Base-by-base conservation (phyloP, 306 rosid genomes). In the Prunus mongolica region DNA sequence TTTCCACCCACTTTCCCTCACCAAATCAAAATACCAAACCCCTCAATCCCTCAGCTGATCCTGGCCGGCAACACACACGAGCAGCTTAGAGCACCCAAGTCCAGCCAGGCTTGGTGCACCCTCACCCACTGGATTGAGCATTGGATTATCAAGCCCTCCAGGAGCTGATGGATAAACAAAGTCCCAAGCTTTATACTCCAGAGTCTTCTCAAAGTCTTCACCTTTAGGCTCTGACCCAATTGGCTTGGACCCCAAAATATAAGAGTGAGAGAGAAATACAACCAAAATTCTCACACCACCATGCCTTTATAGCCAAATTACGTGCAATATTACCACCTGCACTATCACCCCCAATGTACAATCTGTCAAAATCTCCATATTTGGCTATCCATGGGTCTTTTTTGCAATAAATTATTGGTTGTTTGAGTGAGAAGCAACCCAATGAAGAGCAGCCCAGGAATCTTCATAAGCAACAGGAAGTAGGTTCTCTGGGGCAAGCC, bases 311-410 rank as follows among this genome's bases (percentile, higher is more conserved):
- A 3, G 74, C 81, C 1, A 80, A 9, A 34, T 80, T 85, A 6
- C 87, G 87, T 6, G 52, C 86, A 30, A 83, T n/a, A 12, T 84
- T 85, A 0, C 50, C 87, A 14, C 91, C 90, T 1, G 87, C 79
- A 16, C 91, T 85, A 0, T 87, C 89, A 6, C 91, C 89, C 0
- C 87, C 88, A 3, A 87, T n/a, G 25, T 67, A 87, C 3, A 87
- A 5, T 12, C 70, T 74, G 18, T 3, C 73, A 4, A 83, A 87
- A n/a, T 85, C 83, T 0, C 81, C 88, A 12, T 80, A 77, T 2
- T 51, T 19, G 0, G 14, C 45, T 25, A 89, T 24, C 88, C 93
- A 85, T 0, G 86, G 72, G 46, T 87, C 89, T 5, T 8, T 25
- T 11, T 32, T 65, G 20, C 6, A 12, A 2, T 24, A 56, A 65